These are phyloP conservation scores for Aspergillus clavatus DNA, from an alignment of 2,329 filamentous ascomycete species.

Conservation along the genomic window DNA sequence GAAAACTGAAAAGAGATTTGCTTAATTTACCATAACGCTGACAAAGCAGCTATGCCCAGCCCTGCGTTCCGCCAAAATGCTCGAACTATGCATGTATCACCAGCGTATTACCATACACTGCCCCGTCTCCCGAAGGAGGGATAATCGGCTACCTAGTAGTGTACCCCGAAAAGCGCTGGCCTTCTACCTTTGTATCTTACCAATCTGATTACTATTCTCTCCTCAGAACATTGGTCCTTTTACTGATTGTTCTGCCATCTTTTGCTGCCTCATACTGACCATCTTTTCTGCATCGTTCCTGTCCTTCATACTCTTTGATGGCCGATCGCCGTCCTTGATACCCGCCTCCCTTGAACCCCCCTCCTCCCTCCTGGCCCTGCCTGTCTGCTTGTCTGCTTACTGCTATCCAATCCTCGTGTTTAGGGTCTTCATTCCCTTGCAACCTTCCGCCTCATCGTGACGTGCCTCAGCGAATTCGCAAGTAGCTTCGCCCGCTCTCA, in stretches of 20 bases:
- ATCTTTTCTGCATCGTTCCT: neutral
- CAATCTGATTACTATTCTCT: slow-evolving; percentile 1
- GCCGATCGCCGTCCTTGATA: neutral
- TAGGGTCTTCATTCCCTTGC: neutral
- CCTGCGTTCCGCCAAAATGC: neutral
- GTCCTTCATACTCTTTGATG: neutral
- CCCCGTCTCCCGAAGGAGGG: neutral
- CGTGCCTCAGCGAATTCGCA: neutral
- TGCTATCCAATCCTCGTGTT: neutral
- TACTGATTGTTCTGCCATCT: neutral
- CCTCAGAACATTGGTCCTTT: neutral
- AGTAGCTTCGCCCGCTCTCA: neutral
- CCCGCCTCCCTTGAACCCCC: neutral
- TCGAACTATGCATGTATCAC: neutral
- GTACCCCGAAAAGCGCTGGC: neutral
- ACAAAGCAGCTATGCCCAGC: neutral
- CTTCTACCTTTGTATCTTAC: neutral
- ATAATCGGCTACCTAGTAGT: neutral
- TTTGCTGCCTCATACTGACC: neutral
- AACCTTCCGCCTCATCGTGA: slow-evolving; percentile 2
- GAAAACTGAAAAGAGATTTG: too few species aligned
- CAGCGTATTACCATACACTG: neutral
- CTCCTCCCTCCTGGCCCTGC: too few species aligned
- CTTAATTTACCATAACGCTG: neutral
- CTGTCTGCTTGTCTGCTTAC: too few species aligned